Conservation (phyloP, 2,329 filamentous ascomycete genomes). For the Sporothrix curviconia region DNA sequence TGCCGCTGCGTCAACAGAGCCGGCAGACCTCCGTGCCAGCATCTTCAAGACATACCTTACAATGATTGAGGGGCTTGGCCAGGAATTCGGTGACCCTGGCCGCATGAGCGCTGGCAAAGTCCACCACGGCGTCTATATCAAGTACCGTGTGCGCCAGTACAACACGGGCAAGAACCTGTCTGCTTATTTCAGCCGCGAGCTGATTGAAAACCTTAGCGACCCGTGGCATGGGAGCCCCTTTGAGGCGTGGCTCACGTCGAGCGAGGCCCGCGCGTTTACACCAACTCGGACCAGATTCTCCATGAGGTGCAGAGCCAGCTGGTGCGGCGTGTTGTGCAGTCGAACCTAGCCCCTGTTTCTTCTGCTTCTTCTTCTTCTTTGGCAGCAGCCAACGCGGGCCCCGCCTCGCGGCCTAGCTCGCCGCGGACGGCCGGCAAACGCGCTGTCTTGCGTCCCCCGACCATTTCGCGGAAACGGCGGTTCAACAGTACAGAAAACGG, state of each 20-base stretch:
- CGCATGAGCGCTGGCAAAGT: slow-evolving; percentile 26
- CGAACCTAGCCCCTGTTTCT: no score
- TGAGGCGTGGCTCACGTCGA: slow-evolving; percentile 30
- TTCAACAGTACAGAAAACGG: slow-evolving; percentile 23
- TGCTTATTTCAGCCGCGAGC: slow-evolving; percentile 37
- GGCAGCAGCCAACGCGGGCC: not conserved
- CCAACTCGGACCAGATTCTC: slow-evolving; percentile 20
- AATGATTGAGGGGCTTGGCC: slow-evolving; percentile 25
- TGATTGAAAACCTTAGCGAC: slow-evolving; percentile 32
- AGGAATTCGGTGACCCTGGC: slow-evolving; percentile 24
- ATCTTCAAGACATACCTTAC: slow-evolving; percentile 12
- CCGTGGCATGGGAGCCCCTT: slow-evolving; percentile 29
- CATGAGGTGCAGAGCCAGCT: slow-evolving; percentile 23
- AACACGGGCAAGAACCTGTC: slow-evolving; percentile 33
- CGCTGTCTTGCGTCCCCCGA: slow-evolving; percentile 37
- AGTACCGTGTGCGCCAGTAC: slow-evolving; percentile 37
- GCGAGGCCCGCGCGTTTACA: slow-evolving; percentile 25
- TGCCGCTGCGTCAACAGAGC: no score
- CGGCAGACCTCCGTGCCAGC: not conserved
- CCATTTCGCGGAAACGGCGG: slow-evolving; percentile 38
- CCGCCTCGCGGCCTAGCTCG: not conserved
- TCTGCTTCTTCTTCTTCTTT: no score
- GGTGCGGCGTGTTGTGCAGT: slow-evolving; percentile 19
- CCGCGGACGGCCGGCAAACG: slow-evolving; percentile 33
- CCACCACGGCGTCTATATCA: slow-evolving; percentile 29